These are phyloP conservation scores for Massariosphaeria phaeospora DNA, from an alignment of 495 filamentous ascomycete genomes.

Conservation along the genomic window DNA sequence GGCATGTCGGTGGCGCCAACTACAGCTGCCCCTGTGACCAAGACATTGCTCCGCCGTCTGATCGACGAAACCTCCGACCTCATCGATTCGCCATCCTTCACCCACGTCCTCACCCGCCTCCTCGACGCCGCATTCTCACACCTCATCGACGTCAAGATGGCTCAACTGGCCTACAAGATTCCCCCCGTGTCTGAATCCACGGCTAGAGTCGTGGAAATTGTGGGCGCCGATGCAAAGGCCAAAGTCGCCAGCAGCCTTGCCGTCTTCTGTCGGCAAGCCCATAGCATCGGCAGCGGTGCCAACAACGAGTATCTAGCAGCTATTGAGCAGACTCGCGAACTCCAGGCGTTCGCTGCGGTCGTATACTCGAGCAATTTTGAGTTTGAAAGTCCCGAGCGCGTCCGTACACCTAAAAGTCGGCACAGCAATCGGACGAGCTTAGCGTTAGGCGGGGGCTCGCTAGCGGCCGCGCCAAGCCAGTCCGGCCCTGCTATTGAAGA, in stretches of 20 bases:
- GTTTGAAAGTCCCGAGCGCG: constrained; percentile 52
- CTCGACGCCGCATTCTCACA: constrained; percentile 82
- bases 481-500: too few species aligned
- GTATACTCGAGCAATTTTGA: constrained; percentile 93
- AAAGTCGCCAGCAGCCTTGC: constrained; percentile 87
- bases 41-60: constrained; percentile 66
- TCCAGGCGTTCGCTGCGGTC: constrained; percentile 92
- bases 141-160: constrained; percentile 72
- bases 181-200: constrained; percentile 42
- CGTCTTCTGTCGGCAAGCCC: constrained; percentile 80
- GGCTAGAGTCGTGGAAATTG: constrained; percentile 43
- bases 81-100: constrained; percentile 87
- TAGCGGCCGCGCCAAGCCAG: too few species aligned
- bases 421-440: too few species aligned
- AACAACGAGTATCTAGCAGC: constrained; percentile 81
- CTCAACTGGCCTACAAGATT: constrained; percentile 69
- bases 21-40: constrained; percentile 43
- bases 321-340: constrained; percentile 69
- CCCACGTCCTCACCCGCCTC: constrained; percentile 73
- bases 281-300: constrained; percentile 78
- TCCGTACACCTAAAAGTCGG: too few species aligned
- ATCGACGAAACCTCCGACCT: constrained; percentile 93
- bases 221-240: constrained; percentile 48
- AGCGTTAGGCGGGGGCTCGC: too few species aligned
- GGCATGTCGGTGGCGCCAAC: constrained; percentile 57